phyloP scores from a whole-genome alignment of 2,329 filamentous ascomycete genomes.

The Xylariaceae sp. region DNA sequence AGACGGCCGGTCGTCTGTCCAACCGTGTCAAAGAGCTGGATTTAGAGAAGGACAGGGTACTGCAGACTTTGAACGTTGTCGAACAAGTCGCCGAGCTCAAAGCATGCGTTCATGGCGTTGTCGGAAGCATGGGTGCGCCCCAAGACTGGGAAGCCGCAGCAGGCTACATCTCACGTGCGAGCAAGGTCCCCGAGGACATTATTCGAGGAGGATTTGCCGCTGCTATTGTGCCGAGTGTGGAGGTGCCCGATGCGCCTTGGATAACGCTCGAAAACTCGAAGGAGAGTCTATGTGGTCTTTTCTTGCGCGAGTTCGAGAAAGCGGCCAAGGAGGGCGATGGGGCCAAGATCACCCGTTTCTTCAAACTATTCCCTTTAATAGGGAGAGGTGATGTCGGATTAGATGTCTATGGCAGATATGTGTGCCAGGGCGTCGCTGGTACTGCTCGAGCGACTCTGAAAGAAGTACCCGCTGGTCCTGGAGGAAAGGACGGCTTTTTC shows the following conservation, averaged over 20 bases:
- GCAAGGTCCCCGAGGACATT: constrained; percentile 73
- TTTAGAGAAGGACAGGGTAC: constrained; percentile 84
- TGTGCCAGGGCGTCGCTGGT: constrained; percentile 88
- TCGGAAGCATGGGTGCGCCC: constrained; percentile 93
- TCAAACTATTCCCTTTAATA: constrained; percentile 95
- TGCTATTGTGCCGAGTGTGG: constrained; percentile 87
- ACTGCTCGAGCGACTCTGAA: constrained; percentile 77
- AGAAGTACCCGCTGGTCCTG: constrained; percentile 54
- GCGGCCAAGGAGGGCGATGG: constrained; percentile 84
- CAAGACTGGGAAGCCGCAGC: constrained; percentile 99
- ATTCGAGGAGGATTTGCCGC: constrained; percentile 81
- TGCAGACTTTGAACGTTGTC: constrained; percentile 83
- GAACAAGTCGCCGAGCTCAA: constrained; percentile 97
- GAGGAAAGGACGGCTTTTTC: constrained; percentile 74
- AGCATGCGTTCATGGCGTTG: constrained; percentile 88
- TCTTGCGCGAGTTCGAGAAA: constrained; percentile 90
- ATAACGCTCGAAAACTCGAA: constrained; percentile 81
- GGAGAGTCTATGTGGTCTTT: constrained; percentile 83
- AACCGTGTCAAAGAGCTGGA: constrained; percentile 83
- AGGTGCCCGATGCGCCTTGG: constrained; percentile 86
- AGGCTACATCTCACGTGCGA: constrained; percentile 77
- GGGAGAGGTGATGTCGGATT: constrained; percentile 81
- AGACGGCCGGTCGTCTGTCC: constrained; percentile 80
- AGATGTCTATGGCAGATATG: constrained; percentile 92
- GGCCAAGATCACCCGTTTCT: constrained; percentile 87